Base-by-base conservation (phyloP, 495 filamentous ascomycete genomes). In the Penicillium odoratum region DNA sequence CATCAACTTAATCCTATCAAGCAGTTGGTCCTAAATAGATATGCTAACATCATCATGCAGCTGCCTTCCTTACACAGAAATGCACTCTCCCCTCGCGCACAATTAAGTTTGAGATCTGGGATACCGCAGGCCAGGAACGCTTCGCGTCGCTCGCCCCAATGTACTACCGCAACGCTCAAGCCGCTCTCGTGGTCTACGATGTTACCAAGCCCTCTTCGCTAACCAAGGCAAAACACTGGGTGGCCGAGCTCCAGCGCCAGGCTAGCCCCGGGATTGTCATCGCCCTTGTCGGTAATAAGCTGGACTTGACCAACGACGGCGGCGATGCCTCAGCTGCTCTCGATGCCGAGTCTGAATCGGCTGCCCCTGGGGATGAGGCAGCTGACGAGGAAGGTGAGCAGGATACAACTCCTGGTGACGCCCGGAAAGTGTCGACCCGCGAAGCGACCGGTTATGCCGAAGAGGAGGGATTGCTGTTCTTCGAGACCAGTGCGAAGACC, bases 71-170 rank as follows among this genome's bases (percentile, higher is more conserved):
- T 52, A 98, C 94, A 60, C 94, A 98, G 74, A 98, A 98, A 87
- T 96, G 92, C 79, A 91, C 89, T 61, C 90, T 98, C 25, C 95
- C 94, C 16, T 92, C 88, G 64, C 87, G 94, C 55, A 98, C 91
- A 57, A 98, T 98, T 80, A 98, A 98, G 76, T 98, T 98, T 65
- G 94, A 98, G 76, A 98, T 98, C 66, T 98, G 94, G 94, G 94
- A 98, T 83, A 98, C 94, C 5, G 94, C 95, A 33, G 94, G 94
- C 66, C 94, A 98, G 76, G 94, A 98, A 76, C 91, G 94, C 54
- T 98, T 98, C 72, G 94, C 94, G 56, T 94, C 90, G 28, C 85
- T 98, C 40, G 94, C 94, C 15, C 94, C 94, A 51, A 98, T 98
- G 94, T 98, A 98, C 83, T 98, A 98, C 80, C 93, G 94, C 76